These are phyloP conservation scores for Spergularia bocconei DNA, from an alignment of 148 eudicot species.

Conservation along the genomic window DNA sequence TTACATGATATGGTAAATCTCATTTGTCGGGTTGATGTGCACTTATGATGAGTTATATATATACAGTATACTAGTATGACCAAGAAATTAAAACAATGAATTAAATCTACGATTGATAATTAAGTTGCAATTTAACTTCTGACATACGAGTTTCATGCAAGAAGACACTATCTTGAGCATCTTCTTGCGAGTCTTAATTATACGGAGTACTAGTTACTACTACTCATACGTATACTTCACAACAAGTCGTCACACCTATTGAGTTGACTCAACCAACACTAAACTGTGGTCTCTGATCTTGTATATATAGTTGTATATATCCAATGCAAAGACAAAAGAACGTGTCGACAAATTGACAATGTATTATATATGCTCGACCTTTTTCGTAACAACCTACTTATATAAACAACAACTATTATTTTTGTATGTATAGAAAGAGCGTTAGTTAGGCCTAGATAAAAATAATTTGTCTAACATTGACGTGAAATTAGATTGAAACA, in stretches of 20 bases:
- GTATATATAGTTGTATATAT: not conserved
- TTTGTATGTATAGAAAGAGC: too few relatives aligned
- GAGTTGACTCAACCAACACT: conserved; percentile 30
- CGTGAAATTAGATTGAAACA: too few relatives aligned
- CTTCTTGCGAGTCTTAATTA: not conserved
- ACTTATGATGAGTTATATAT: too few relatives aligned
- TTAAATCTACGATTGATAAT: not conserved
- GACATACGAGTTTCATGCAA: not conserved
- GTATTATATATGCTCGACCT: not conserved
- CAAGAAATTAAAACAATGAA: not conserved
- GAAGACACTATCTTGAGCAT: conserved; percentile 13
- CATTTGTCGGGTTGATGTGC: too few relatives aligned
- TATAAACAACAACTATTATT: too few relatives aligned
- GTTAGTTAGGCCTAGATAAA: too few relatives aligned
- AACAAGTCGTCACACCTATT: conserved; percentile 4
- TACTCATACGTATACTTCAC: not conserved
- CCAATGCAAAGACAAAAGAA: conserved; percentile 16
- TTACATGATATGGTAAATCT: too few relatives aligned
- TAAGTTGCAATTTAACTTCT: not conserved
- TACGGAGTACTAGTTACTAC: not conserved
- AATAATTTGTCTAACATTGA: too few relatives aligned
- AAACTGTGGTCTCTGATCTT: conserved; percentile 3
- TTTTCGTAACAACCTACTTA: conserved; percentile 21
- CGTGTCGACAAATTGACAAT: conserved; percentile 32
- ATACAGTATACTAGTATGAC: too few relatives aligned